A percentile compares a stretch with the other conserved stretches of the same genome.
Evolutionary conservation across 495 filamentous ascomycete species (phyloP).

Genomic region (Chaetomium cochliodes): DNA sequence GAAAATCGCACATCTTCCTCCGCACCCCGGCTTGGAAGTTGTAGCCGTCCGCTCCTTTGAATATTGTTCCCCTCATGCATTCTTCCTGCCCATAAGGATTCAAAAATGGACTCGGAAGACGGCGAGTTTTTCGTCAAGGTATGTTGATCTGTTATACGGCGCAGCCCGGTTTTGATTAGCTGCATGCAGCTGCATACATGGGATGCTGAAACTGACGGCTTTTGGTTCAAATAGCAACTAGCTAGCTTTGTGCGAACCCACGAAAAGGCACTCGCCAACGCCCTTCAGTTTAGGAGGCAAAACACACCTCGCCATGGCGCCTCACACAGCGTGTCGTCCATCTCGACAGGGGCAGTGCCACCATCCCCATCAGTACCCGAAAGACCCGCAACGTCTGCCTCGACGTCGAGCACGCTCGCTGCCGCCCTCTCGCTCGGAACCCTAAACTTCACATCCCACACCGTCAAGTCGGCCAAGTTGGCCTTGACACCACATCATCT

Average conservation of each 20-base stretch:
- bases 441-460: slow-evolving; percentile 78
- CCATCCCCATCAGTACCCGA: slow-evolving; percentile 50
- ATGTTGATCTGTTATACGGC: slow-evolving; percentile 23
- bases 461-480: slow-evolving; percentile 82
- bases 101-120: slow-evolving; percentile 75
- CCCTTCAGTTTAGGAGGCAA: slow-evolving; percentile 77
- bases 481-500: slow-evolving; percentile 96
- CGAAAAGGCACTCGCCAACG: slow-evolving; percentile 95
- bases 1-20: slow-evolving; percentile 4
- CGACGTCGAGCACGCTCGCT: slow-evolving; percentile 71
- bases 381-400: slow-evolving; percentile 57
- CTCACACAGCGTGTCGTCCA: slow-evolving; percentile 52
- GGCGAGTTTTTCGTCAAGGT: slow-evolving; percentile 88
- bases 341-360: slow-evolving; percentile 49
- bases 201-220: slow-evolving; percentile 24
- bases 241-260: slow-evolving; percentile 94
- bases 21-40: slow-evolving; percentile 16
- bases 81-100: slow-evolving; percentile 25
- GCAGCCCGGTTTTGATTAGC: neutral
- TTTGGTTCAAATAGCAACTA: slow-evolving; percentile 64
- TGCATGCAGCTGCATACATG: neutral
- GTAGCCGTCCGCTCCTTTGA: slow-evolving; percentile 28
- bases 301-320: slow-evolving; percentile 60
- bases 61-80: slow-evolving; percentile 42
- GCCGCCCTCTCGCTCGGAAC: slow-evolving; percentile 82